Evolutionary conservation across 495 filamentous ascomycete genomes (phyloP), one percentile per base, ranked within the genome.

Genomic region (Hyphodiscus hymeniophilus): DNA sequence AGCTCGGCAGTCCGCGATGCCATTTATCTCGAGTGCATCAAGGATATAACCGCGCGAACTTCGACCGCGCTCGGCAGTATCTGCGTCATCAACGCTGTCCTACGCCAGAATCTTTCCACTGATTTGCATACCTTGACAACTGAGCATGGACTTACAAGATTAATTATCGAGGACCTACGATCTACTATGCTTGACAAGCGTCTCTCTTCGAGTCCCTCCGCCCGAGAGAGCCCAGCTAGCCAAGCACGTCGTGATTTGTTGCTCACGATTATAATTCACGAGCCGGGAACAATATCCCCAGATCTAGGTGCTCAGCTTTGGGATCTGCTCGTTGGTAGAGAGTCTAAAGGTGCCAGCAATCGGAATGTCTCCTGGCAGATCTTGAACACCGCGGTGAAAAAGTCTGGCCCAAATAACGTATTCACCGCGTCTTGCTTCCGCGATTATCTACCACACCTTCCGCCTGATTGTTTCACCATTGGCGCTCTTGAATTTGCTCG

Each of bases 401-500:
- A 64, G 35, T 66, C 59, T 13, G 54, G 56, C 22, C 54, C 63
- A 17, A 63, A 66, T 4, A 89, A 87, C 55, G 59, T 70, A 0
- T 90, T 89, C 52, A 70, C 87, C 16, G 69, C 76, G 11, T 71
- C 74, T 15, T 87, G 85, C 54, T 78, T 85, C 48, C 60, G 71
- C 11, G 71, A 81, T 5, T 84, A 85, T 58, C 63, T 94, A 3
- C 83, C 84, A 0, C 58, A 54, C 1, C 63, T 94, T 2, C 65
- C 75, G 2, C 79, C 87, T 0, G 61, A 68, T 13, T 81, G 74
- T 50, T 89, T 82, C 54, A 85, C 79, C n/a, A 56, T 44, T 10
- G 82, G 84, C 12, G 63, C 85, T 2, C 70, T 87, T 33, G 67
- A 75, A 0, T 92, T 92, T 60, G 76, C 86, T 3, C 73, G 64